Percentiles rank a stretch among this genome's conserved stretches.
Conservation (phyloP, 2,329 filamentous ascomycete species). For the Colletotrichum euphorbiae region DNA sequence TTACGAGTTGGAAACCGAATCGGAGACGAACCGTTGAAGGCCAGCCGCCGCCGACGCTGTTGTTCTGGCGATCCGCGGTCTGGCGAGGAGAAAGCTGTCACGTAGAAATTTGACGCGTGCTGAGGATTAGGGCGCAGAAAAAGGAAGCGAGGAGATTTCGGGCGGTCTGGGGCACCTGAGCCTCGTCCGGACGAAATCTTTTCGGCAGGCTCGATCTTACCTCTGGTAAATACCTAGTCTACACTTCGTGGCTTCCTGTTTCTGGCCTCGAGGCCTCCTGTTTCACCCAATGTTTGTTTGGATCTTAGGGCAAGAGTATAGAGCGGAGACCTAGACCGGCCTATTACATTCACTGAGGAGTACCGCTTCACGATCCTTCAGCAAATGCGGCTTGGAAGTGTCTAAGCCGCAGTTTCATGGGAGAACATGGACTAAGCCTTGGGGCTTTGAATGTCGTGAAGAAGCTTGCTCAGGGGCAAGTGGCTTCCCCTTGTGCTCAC, state of each 20-base stretch:
- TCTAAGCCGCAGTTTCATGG: neutral
- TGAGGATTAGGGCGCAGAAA: conserved; percentile 6
- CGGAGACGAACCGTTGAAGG: neutral
- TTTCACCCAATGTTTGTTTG: conserved; percentile 21
- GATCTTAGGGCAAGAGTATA: neutral
- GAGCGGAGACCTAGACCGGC: conserved; percentile 1
- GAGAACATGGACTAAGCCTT: conserved; percentile 3
- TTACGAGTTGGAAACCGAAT: neutral
- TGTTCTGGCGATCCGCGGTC: neutral
- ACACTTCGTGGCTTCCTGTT: conserved; percentile 35
- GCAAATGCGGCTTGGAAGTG: conserved; percentile 11
- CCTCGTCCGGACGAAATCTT: conserved; percentile 9
- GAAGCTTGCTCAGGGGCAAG: neutral
- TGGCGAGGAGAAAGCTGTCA: neutral
- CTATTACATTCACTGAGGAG: conserved; percentile 1
- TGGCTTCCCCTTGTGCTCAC: conserved; percentile 2
- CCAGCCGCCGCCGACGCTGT: conserved; percentile 3
- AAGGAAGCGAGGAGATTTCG: conserved; percentile 7
- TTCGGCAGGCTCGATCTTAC: conserved; percentile 31
- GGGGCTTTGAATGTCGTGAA: conserved; percentile 32
- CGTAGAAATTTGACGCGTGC: conserved; percentile 17
- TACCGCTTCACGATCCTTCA: conserved; percentile 5
- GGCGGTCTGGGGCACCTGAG: conserved; percentile 1
- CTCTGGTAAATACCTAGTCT: conserved; percentile 23
- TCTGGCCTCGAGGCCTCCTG: conserved; percentile 15